Evolutionary conservation across 2,329 filamentous ascomycete species (phyloP).

Genomic region (Fulvia fulva): DNA sequence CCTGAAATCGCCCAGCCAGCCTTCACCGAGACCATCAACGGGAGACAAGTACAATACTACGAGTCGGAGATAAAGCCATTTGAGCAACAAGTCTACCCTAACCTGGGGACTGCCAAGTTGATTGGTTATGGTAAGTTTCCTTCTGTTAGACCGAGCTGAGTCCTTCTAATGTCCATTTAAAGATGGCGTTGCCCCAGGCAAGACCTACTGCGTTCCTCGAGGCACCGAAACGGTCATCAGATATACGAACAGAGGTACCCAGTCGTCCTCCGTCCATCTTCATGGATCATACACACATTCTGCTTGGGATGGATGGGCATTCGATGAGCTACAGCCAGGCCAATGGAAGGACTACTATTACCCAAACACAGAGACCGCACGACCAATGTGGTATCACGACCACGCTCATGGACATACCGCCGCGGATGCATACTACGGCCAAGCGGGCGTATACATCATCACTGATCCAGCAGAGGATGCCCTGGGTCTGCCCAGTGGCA

Average conservation of each 20-base stretch:
- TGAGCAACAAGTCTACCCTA: conserved; percentile 42
- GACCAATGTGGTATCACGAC: conserved; percentile 57
- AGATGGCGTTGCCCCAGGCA: conserved; percentile 52
- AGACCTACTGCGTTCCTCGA: conserved; percentile 48
- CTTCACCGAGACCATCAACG: conserved; percentile 35
- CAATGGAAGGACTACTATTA: conserved; percentile 62
- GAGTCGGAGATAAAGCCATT: conserved; percentile 43
- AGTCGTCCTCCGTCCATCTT: conserved; percentile 49
- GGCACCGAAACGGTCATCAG: conserved; percentile 53
- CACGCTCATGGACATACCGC: conserved; percentile 45
- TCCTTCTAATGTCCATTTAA: not conserved
- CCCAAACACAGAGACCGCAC: conserved; percentile 52
- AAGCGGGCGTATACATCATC: conserved; percentile 55
- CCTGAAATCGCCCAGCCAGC: conserved; percentile 22
- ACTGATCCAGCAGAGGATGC: conserved; percentile 48
- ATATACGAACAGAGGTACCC: conserved; percentile 49
- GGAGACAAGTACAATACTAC: conserved; percentile 45
- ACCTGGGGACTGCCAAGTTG: conserved; percentile 38
- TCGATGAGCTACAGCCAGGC: conserved; percentile 49
- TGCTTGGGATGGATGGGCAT: conserved; percentile 48
- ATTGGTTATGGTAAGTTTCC: conserved; percentile 44
- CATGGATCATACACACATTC: conserved; percentile 49
- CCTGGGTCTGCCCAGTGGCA: conserved; percentile 49
- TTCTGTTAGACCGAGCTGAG: not conserved
- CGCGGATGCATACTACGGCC: conserved; percentile 54